Percentiles rank a stretch among this genome's conserved stretches.
These are phyloP conservation scores for Magnolia changhungtana DNA, from an alignment of 164 flowering plant genomes.

Conservation along the genomic window DNA sequence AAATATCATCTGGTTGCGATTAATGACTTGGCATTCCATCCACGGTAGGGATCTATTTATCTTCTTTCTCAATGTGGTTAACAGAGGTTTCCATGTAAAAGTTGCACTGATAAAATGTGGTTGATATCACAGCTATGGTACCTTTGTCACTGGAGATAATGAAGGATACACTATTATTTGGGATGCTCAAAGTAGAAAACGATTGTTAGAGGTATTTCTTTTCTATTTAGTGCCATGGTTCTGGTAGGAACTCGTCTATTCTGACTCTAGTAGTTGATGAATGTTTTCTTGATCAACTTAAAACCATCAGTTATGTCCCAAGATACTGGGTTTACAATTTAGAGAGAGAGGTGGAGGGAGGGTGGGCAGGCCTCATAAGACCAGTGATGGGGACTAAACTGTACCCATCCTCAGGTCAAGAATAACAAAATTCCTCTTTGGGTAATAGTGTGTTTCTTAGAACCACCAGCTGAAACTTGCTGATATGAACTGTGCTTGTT, in stretches of 20 bases:
- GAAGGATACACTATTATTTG: constrained; percentile 71
- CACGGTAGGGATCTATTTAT: constrained; percentile 46
- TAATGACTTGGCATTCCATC: constrained; percentile 77
- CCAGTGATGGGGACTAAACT: too few relatives aligned
- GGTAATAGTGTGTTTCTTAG: too few relatives aligned
- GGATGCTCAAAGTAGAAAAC: constrained; percentile 65
- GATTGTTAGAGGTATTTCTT: constrained; percentile 63
- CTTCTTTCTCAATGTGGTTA: neutral
- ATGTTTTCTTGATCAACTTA: too few relatives aligned
- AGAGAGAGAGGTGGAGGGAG: too few relatives aligned
- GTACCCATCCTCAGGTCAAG: too few relatives aligned
- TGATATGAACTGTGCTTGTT: neutral
- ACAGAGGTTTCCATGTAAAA: neutral
- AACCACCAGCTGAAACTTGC: neutral
- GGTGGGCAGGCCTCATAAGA: too few relatives aligned
- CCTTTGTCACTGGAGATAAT: constrained; percentile 75
- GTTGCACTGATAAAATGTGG: constrained; percentile 1
- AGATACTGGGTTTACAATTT: too few relatives aligned
- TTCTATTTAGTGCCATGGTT: neutral
- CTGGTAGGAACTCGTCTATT: neutral
- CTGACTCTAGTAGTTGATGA: neutral
- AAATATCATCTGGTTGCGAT: constrained; percentile 54
- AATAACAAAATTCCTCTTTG: too few relatives aligned
- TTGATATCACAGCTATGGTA: constrained; percentile 32
- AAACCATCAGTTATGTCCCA: too few relatives aligned